A percentile compares a stretch with the other conserved stretches of the same genome.
phyloP scores from a whole-genome alignment of 148 eudicot species.

The Bassia scoparia region DNA sequence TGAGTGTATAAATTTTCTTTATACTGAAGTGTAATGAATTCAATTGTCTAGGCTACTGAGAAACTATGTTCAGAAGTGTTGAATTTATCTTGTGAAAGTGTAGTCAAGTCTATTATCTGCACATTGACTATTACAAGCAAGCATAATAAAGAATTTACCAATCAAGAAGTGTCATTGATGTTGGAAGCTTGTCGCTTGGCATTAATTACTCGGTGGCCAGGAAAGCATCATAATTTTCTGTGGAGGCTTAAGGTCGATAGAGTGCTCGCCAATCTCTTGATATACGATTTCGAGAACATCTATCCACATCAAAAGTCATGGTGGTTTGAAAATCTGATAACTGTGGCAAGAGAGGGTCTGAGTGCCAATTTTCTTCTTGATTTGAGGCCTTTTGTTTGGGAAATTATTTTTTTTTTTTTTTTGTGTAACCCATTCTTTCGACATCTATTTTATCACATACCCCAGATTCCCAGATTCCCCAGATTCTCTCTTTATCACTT shows the following conservation, averaged over 20 bases:
- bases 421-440: too few relatives aligned
- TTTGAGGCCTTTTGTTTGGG: conserved; percentile 66
- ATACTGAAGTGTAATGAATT: conserved; percentile 18
- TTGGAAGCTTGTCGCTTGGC: conserved; percentile 71
- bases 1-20: background rate
- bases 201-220: conserved; percentile 61
- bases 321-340: conserved; percentile 46
- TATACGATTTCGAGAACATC: conserved; percentile 32
- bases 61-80: conserved; percentile 46
- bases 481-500: too few relatives aligned
- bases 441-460: too few relatives aligned
- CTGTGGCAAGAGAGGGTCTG: conserved; percentile 39
- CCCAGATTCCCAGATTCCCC: too few relatives aligned
- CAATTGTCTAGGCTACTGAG: conserved; percentile 52
- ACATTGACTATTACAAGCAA: conserved; percentile 40
- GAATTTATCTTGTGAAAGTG: conserved; percentile 47
- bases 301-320: conserved; percentile 29
- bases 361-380: conserved; percentile 33
- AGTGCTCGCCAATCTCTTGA: conserved; percentile 50
- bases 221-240: conserved; percentile 64
- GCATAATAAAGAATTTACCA: conserved; percentile 32
- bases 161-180: conserved; percentile 41
- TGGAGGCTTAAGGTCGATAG: conserved; percentile 60
- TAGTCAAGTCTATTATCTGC: conserved; percentile 46
- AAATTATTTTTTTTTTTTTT: too few relatives aligned